Base-by-base conservation (phyloP, 352 stramenopile species). In the Phytophthora pisi region DNA sequence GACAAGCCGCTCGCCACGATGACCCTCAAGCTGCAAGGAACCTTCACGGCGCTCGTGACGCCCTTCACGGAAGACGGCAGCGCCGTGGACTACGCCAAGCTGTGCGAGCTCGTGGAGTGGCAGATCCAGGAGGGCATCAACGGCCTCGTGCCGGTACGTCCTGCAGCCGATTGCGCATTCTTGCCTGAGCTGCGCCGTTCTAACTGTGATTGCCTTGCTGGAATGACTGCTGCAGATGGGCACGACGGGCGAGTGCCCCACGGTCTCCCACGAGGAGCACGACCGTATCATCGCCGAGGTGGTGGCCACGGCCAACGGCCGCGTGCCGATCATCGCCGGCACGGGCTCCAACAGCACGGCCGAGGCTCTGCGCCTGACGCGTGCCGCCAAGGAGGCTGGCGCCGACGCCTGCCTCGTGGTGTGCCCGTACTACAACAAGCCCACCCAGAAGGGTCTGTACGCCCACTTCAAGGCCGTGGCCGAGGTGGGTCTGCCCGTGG, bases 401-500 rank as follows among this genome's bases (percentile, higher is more conserved):
- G 95, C 89, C 52, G 96, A 99, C 77, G 97, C 95, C 28, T 97
- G 84, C 51, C 82, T 99, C 2, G 86, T 99, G 31, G 97, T 99
- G 4, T 98, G 96, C 63, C 97, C 97, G 51, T 99, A 99, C 82
- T 99, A 99, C 84, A 98, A 99, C 80, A 99, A 99, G 85, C 97
- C 97, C 40, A 98, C 97, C 20, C 97, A 99, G 80, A 91, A 96
- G 70, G 95, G 91, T 13, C 72, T 99, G 51, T 95, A 98, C 58
- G 81, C 96, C 38, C 96, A 99, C 81, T 98, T 98, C 77, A 96
- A 97, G 86, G 78, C 81, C 7, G 85, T 96, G 45, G 86, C 87
- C 20, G 79, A 79, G 16, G 79, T 97, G 26, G 94, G 92, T 8
- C 72, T 99, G 53, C 97, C 97, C 20, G 85, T 99, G 49, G 86